Conservation (phyloP, 2,329 filamentous ascomycete species). For the Penicillium aurantiogriseum region DNA sequence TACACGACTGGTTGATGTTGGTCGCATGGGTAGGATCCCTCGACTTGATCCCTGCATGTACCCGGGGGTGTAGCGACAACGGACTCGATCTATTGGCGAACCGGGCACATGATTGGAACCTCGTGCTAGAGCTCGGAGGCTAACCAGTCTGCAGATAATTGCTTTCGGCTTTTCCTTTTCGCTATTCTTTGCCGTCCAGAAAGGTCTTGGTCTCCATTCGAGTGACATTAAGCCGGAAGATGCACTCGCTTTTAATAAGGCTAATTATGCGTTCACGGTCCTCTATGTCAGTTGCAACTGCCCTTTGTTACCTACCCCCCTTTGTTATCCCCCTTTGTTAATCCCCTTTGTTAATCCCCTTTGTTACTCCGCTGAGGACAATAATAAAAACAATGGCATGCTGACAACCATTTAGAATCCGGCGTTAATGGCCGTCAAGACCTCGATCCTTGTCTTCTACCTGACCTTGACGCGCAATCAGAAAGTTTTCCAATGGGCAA, state of each 20-base stretch:
- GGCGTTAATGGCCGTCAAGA: slow-evolving; percentile 85
- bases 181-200: slow-evolving; percentile 45
- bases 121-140: slow-evolving; percentile 1
- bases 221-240: slow-evolving; percentile 33
- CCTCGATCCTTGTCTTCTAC: slow-evolving; percentile 90
- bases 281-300: slow-evolving; percentile 51
- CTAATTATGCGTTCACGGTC: slow-evolving; percentile 60
- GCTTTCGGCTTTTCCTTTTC: slow-evolving; percentile 49
- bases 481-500: slow-evolving; percentile 73
- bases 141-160: slow-evolving; percentile 33
- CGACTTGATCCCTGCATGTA: slow-evolving; percentile 12
- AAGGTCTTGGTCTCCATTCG: slow-evolving; percentile 47
- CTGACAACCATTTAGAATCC: slow-evolving; percentile 63
- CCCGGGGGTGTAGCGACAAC: slow-evolving; percentile 9
- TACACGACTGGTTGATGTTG: slow-evolving; percentile 80
- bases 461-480: slow-evolving; percentile 77
- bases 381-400: not conserved
- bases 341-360: not conserved
- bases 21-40: slow-evolving; percentile 64
- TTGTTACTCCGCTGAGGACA: not conserved
- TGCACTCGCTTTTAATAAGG: slow-evolving; percentile 42
- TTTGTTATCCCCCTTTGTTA: not conserved
- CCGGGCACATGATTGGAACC: slow-evolving; percentile 1
- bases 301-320: slow-evolving; percentile 25
- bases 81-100: not conserved